A percentile compares a stretch with the other conserved stretches of the same genome.
Evolutionary conservation across 2,329 filamentous ascomycete species (phyloP).

Genomic region (Nothophoma quercina): DNA sequence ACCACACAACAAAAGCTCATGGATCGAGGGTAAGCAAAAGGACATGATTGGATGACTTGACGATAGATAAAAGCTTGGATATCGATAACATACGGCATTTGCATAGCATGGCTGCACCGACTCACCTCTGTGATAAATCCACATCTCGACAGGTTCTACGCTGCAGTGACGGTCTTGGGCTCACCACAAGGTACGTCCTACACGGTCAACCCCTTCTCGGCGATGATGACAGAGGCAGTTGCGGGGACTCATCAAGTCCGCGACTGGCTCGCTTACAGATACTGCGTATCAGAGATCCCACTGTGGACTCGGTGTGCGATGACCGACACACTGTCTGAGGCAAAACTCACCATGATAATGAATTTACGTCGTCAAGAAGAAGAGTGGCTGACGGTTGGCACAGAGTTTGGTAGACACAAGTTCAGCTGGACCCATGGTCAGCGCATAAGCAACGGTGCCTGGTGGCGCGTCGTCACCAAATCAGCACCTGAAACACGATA

Average conservation of each 20-base stretch:
- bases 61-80: slow-evolving; percentile 33
- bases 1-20: not conserved
- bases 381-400: slow-evolving; percentile 8
- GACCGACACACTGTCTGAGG: slow-evolving; percentile 4
- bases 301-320: slow-evolving; percentile 20
- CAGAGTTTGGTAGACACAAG: slow-evolving; percentile 2
- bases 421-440: slow-evolving; percentile 5
- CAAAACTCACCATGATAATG: not conserved
- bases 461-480: slow-evolving; percentile 16
- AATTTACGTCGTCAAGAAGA: not conserved
- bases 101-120: slow-evolving; percentile 3
- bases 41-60: slow-evolving; percentile 23
- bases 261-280: slow-evolving; percentile 24
- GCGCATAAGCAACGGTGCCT: slow-evolving; percentile 3
- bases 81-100: slow-evolving; percentile 16
- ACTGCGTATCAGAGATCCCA: slow-evolving; percentile 33
- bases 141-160: not conserved
- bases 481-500: slow-evolving; percentile 9
- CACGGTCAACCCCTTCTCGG: not conserved
- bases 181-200: slow-evolving; percentile 8
- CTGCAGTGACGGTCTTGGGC: too few relatives aligned
- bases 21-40: not conserved
- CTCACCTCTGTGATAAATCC: not conserved
- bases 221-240: slow-evolving; percentile 17
- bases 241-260: not conserved